Evolutionary conservation across 2,329 filamentous ascomycete species (phyloP).

Genomic region (Nigrospora sphaerica): DNA sequence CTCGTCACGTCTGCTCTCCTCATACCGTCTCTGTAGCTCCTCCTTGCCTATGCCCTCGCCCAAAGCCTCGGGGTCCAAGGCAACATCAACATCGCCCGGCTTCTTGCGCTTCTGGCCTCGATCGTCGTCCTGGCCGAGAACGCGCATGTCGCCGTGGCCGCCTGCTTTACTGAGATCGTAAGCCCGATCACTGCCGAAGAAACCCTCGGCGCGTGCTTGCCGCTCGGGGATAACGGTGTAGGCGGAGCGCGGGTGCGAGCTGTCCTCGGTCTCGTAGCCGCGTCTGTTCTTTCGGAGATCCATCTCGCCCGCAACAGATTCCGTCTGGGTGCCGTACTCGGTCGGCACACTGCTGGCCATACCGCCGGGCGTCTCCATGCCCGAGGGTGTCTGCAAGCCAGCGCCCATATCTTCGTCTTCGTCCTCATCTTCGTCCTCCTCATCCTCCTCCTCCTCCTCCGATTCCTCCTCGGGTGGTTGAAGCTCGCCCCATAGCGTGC

Average conservation of each 20-base stretch:
- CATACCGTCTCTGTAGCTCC: constrained; percentile 72
- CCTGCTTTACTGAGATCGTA: constrained; percentile 69
- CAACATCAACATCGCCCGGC: constrained; percentile 89
- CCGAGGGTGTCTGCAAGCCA: constrained; percentile 67
- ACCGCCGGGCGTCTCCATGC: constrained; percentile 74
- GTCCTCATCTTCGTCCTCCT: constrained; percentile 55
- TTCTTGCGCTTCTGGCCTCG: constrained; percentile 79
- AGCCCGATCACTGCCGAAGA: constrained; percentile 90
- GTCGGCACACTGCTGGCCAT: constrained; percentile 74
- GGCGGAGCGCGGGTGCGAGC: constrained; percentile 65
- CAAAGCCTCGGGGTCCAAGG: constrained; percentile 79
- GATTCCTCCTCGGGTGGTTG: constrained; percentile 57
- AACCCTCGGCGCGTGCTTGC: constrained; percentile 77
- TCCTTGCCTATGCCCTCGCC: constrained; percentile 80
- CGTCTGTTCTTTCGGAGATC: constrained; percentile 81
- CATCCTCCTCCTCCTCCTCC: constrained; percentile 63
- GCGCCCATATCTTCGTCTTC: constrained; percentile 55
- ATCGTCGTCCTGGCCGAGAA: constrained; percentile 76
- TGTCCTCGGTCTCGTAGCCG: constrained; percentile 83
- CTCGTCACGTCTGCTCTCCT: constrained; percentile 61
- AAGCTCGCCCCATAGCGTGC: constrained; percentile 85
- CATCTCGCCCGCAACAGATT: constrained; percentile 76
- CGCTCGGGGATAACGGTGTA: constrained; percentile 89
- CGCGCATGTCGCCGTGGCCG: constrained; percentile 45
- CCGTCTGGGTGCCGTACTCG: constrained; percentile 64